phyloP scores from a whole-genome alignment of 139 green algal genomes.

The Marvania coccoides region DNA sequence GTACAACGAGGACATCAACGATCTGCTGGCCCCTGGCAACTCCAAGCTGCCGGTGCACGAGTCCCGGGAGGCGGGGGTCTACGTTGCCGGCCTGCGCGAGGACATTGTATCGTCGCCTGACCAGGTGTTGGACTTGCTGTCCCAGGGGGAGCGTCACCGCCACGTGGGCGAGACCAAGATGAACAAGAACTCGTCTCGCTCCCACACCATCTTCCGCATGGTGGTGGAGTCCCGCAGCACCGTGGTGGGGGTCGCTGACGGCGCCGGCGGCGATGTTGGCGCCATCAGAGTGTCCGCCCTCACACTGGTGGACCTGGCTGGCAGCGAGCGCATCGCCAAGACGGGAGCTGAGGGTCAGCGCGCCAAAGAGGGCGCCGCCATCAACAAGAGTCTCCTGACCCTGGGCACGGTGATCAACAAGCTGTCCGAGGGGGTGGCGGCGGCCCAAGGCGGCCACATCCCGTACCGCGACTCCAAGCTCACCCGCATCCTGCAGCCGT shows the following conservation, averaged over 20 bases:
- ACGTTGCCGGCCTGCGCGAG: conserved; percentile 87
- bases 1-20: conserved; percentile 98
- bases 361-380: conserved; percentile 88
- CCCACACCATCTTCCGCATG: conserved; percentile 96
- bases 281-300: conserved; percentile 62
- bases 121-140: conserved; percentile 75
- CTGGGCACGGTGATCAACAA: conserved; percentile 96
- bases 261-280: conserved; percentile 57
- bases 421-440: conserved; percentile 62
- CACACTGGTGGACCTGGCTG: conserved; percentile 89
- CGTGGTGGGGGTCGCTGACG: conserved; percentile 21
- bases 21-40: conserved; percentile 78
- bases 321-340: conserved; percentile 84
- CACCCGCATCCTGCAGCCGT: conserved; percentile 86
- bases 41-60: conserved; percentile 79
- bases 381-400: conserved; percentile 89
- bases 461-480: conserved; percentile 87
- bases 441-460: conserved; percentile 63
- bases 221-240: conserved; percentile 71
- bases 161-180: conserved; percentile 94
- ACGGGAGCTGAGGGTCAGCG: conserved; percentile 88
- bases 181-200: conserved; percentile 83
- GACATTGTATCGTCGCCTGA: conserved; percentile 81
- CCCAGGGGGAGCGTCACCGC: conserved; percentile 61
- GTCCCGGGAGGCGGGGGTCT: conserved; percentile 72